A percentile compares a stretch with the other conserved stretches of the same genome.
Evolutionary conservation across 2,329 filamentous ascomycete species (phyloP).

Genomic region (Tolypocladium capitatum): DNA sequence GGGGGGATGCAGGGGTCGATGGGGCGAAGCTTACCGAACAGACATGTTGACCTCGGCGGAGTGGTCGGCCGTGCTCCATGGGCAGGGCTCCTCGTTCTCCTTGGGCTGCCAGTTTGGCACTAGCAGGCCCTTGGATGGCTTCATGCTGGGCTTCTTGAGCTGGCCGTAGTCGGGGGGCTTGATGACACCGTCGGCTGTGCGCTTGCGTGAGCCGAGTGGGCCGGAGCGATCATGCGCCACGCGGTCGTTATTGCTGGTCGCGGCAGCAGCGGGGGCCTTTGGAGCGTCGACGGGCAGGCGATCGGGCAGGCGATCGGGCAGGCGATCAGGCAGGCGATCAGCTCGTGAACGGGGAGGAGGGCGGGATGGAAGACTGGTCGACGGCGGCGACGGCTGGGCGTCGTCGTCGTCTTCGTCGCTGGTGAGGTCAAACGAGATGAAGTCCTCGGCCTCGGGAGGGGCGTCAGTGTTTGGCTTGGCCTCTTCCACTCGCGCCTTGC

Average conservation of each 20-base stretch:
- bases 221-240: constrained; percentile 20
- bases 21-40: constrained; percentile 43
- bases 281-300: constrained; percentile 6
- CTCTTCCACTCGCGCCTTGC: constrained; percentile 65
- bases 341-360: constrained; percentile 9
- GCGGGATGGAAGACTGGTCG: constrained; percentile 5
- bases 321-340: constrained; percentile 3
- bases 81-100: constrained; percentile 31
- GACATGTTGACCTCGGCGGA: constrained; percentile 37
- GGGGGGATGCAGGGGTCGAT: no score
- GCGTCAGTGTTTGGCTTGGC: constrained; percentile 32
- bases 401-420: constrained; percentile 34
- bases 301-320: constrained; percentile 2
- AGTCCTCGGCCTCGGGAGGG: constrained; percentile 58
- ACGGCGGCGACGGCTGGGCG: neutral
- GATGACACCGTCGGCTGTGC: constrained; percentile 57
- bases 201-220: constrained; percentile 55
- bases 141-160: constrained; percentile 37
- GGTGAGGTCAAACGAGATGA: constrained; percentile 71
- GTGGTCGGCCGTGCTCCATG: constrained; percentile 51
- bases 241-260: constrained; percentile 8
- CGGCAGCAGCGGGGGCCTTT: constrained; percentile 5
- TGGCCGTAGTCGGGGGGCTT: constrained; percentile 41
- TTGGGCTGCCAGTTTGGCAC: constrained; percentile 38
- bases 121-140: constrained; percentile 35